Conservation (phyloP, 176 grass and related monocot genomes). For the Tuctoria greenei region DNA sequence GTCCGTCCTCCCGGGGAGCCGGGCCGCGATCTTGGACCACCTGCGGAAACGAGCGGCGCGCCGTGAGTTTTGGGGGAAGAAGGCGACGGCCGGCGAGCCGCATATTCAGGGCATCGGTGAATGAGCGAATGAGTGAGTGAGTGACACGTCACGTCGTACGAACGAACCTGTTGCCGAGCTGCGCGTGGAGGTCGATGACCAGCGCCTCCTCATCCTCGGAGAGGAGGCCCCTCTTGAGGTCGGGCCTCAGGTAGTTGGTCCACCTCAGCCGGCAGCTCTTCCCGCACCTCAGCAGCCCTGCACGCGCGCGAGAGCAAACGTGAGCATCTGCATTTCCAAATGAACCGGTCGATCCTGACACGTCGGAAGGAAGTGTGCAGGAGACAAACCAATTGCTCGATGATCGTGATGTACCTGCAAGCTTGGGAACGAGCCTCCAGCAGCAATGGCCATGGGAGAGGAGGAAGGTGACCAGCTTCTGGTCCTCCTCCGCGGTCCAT, state of each 20-base stretch:
- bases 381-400: too few species aligned
- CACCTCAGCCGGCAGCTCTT: conserved; percentile 98
- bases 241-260: conserved; percentile 95
- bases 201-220: conserved; percentile 64
- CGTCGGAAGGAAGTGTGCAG: not conserved
- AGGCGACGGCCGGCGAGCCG: not conserved
- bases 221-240: conserved; percentile 80
- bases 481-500: conserved; percentile 87
- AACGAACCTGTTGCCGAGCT: conserved; percentile 82
- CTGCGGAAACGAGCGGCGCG: conserved; percentile 2
- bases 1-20: conserved; percentile 86
- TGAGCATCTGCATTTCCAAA: not conserved
- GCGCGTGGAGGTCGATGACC: conserved; percentile 80
- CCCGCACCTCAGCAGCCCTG: conserved; percentile 76
- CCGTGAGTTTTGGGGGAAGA: not conserved
- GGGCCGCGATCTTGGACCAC: conserved; percentile 94
- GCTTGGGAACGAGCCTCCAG: conserved; percentile 91
- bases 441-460: conserved; percentile 74
- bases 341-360: not conserved
- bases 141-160: not conserved
- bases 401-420: conserved; percentile 51
- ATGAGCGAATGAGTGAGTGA: too few species aligned
- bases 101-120: not conserved
- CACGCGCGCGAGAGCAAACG: not conserved
- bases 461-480: conserved; percentile 80